Evolutionary conservation across 805 yeast species (phyloP).

Genomic region (Lipomyces anomalus): DNA sequence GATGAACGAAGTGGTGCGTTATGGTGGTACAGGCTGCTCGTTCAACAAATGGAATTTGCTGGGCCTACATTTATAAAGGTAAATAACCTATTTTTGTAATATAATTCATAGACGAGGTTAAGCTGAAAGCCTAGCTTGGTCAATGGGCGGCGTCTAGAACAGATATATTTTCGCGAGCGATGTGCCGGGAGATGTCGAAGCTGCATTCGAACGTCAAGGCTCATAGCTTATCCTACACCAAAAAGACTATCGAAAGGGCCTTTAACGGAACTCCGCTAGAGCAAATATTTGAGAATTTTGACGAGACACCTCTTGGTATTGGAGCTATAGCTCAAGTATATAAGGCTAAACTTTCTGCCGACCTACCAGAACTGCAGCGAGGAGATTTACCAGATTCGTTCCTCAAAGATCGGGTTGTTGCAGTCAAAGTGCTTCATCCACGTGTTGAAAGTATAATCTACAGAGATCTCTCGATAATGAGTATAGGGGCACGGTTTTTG

Average conservation of each 20-base stretch:
- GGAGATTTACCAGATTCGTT: slow-evolving; percentile 6
- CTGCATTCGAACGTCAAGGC: slow-evolving; percentile 79
- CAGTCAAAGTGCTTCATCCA: slow-evolving; percentile 92
- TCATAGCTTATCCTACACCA: slow-evolving; percentile 62
- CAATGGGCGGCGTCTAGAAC: slow-evolving; percentile 99
- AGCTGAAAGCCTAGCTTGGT: slow-evolving; percentile 57
- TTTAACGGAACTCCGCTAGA: slow-evolving; percentile 54
- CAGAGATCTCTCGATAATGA: slow-evolving; percentile 81
- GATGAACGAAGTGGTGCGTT: slow-evolving; percentile 56
- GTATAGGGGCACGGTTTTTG: slow-evolving; percentile 63
- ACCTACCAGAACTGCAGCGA: slow-evolving; percentile 22
- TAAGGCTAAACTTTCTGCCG: slow-evolving; percentile 1
- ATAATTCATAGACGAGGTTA: background rate
- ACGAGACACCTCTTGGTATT: slow-evolving; percentile 78
- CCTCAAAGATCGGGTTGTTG: slow-evolving; percentile 46
- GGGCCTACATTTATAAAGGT: slow-evolving; percentile 72
- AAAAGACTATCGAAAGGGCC: slow-evolving; percentile 50
- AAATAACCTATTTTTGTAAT: slow-evolving; percentile 1
- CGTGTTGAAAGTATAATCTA: slow-evolving; percentile 62
- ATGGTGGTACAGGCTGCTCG: slow-evolving; percentile 63
- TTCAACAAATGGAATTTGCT: slow-evolving; percentile 67
- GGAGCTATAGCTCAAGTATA: slow-evolving; percentile 88
- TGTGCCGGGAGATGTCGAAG: slow-evolving; percentile 70
- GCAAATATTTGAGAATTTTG: slow-evolving; percentile 74
- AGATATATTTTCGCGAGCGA: slow-evolving; percentile 74